Evolutionary conservation across 1,139 yeast species (phyloP), one percentile per base, ranked within the genome.

Genomic region (Zygosaccharomyces pseudobailii): DNA sequence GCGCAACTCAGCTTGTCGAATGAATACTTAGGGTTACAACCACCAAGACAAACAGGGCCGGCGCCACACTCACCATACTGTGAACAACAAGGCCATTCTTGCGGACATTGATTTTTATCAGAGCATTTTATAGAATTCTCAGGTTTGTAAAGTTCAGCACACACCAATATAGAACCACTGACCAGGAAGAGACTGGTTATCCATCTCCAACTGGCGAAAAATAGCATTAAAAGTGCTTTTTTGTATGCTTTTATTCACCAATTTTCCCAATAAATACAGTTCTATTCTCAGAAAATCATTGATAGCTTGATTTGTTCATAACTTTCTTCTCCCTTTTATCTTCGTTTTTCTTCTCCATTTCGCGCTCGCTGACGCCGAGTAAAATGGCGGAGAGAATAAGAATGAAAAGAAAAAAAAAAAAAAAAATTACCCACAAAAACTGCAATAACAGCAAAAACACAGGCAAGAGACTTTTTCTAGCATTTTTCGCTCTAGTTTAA

Each of bases 61-160:
- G 83, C 75, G 47, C 96, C 96, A 73, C 96, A 88, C n/a, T 70
- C 72, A 32, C 95, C 95, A 58, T 80, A 85, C 56, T 82, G 87
- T 20, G 89, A 82, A 65, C 96, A 88, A 64, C 96, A 88, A 40
- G 96, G 96, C 46, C 68, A 58, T 36, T 73, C 75, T 55, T 79
- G 76, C 0, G 96, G 96, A 68, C 96, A 88, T 9, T 68, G 61
- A n/a, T 57, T 52, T 13, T 74, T 67, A 7, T 69, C 63, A 45
- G 74, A 74, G 68, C 95, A 86, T 6, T 63, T 50, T 46, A 70
- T 66, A 13, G 68, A 36, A 5, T 45, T 48, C 22, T 48, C 43
- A 6, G 65, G 60, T 41, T 55, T 56, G 47, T 50, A 59, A 1
- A 50, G 45, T 24, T 57, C 61, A 3, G 45, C 49, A 28, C 36